Evolutionary conservation across 805 yeast genomes (phyloP).

Genomic region (Debaryomyces tyrocola): DNA sequence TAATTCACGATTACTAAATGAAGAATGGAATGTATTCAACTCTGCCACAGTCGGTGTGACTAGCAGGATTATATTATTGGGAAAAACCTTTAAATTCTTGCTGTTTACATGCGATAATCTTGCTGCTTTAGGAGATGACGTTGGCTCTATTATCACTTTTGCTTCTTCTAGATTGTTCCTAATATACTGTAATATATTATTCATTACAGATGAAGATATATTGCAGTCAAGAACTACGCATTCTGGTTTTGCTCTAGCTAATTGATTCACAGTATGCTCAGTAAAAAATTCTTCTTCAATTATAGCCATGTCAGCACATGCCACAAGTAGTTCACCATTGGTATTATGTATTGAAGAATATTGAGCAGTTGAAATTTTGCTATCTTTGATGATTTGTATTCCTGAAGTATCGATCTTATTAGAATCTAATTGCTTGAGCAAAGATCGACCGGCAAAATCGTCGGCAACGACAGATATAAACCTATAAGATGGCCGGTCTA

Average conservation of each 20-base stretch:
- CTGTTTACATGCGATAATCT: conserved; percentile 40
- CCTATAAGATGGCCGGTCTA: conserved; percentile 21
- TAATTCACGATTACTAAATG: conserved; percentile 40
- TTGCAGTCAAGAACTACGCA: conserved; percentile 69
- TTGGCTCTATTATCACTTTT: conserved; percentile 67
- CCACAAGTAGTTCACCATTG: conserved; percentile 65
- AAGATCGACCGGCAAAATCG: conserved; percentile 52
- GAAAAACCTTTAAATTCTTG: conserved; percentile 40
- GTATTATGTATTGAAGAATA: conserved; percentile 67
- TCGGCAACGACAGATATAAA: conserved; percentile 62
- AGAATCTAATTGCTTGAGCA: conserved; percentile 28
- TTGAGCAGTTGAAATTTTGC: conserved; percentile 54
- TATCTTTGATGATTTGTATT: conserved; percentile 22
- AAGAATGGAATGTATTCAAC: conserved; percentile 51
- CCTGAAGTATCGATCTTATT: conserved; percentile 39
- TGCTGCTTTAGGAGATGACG: conserved; percentile 64
- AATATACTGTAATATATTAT: conserved; percentile 31
- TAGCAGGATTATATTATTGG: conserved; percentile 45
- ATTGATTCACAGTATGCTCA: conserved; percentile 40
- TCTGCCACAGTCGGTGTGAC: conserved; percentile 73
- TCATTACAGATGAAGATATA: conserved; percentile 45
- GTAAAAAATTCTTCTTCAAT: conserved; percentile 48
- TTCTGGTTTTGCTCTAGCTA: conserved; percentile 45
- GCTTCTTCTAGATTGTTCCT: conserved; percentile 13
- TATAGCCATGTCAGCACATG: conserved; percentile 84